phyloP scores from a whole-genome alignment of 805 yeast genomes.

The Candida golubevii region DNA sequence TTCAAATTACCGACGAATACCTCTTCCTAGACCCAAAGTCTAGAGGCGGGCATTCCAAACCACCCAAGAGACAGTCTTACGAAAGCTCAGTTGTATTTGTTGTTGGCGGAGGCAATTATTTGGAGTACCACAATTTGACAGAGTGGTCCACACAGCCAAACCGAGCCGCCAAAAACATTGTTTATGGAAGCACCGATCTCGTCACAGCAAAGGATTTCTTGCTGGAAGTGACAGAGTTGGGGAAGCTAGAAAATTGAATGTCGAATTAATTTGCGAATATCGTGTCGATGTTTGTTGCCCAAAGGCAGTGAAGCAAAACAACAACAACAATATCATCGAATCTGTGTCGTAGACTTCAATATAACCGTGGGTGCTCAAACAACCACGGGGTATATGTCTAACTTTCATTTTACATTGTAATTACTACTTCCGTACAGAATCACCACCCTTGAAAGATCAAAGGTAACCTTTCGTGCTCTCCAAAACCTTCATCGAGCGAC shows the following conservation, averaged over 20 bases:
- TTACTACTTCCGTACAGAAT: too few relatives aligned
- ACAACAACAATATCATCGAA: too few relatives aligned
- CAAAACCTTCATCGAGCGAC: constrained; percentile 71
- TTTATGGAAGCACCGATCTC: constrained; percentile 84
- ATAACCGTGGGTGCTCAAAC: too few relatives aligned
- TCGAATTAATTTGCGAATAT: too few relatives aligned
- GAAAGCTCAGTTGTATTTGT: constrained; percentile 84
- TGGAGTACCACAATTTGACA: constrained; percentile 90
- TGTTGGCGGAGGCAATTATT: constrained; percentile 94
- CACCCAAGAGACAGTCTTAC: constrained; percentile 79
- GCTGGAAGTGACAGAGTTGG: constrained; percentile 49
- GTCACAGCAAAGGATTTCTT: constrained; percentile 67
- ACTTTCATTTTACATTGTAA: too few relatives aligned
- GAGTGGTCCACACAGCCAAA: constrained; percentile 64
- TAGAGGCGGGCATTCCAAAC: constrained; percentile 85
- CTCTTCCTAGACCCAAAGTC: constrained; percentile 86
- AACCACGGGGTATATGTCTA: too few relatives aligned
- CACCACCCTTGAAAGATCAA: constrained; percentile 9
- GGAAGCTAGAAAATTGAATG: neutral
- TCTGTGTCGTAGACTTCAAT: too few relatives aligned
- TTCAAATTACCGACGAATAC: constrained; percentile 81
- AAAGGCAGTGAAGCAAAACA: too few relatives aligned
- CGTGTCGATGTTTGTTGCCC: too few relatives aligned
- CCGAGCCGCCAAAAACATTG: constrained; percentile 47
- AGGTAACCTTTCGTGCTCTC: constrained; percentile 42